These are phyloP conservation scores for Alternaria burnsii DNA, from an alignment of 2,329 filamentous ascomycete genomes.

Conservation along the genomic window DNA sequence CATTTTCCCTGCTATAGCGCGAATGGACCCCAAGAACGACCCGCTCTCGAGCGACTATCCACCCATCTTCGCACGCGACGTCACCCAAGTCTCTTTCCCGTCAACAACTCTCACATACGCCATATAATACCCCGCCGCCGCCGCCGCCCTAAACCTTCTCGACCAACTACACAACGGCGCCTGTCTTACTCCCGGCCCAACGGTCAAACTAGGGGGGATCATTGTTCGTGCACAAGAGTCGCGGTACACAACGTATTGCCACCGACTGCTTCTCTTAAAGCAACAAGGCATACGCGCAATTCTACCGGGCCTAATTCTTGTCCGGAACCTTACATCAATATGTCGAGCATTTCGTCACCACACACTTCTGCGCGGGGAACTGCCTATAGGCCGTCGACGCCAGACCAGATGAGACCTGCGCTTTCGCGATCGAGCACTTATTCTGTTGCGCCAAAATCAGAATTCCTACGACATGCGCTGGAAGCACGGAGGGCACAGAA, in stretches of 20 bases:
- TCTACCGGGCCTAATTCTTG: background rate
- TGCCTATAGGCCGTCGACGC: constrained; percentile 28
- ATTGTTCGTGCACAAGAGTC: constrained; percentile 13
- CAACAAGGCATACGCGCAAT: constrained; percentile 17
- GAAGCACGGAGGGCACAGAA: constrained; percentile 41
- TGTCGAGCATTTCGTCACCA: constrained; percentile 35
- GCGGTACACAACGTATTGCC: constrained; percentile 14
- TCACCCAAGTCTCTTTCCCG: constrained; percentile 9
- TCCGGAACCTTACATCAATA: constrained; percentile 17
- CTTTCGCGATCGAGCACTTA: constrained; percentile 24
- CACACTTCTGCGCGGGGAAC: constrained; percentile 25
- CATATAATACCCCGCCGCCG: background rate
- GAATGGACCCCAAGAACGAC: constrained; percentile 48
- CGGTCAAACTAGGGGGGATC: background rate
- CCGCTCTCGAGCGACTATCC: constrained; percentile 49
- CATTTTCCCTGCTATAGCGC: constrained; percentile 16
- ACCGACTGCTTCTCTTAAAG: background rate
- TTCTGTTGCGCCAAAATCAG: constrained; percentile 43
- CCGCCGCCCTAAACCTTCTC: background rate
- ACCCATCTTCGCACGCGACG: constrained; percentile 38
- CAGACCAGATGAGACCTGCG: constrained; percentile 21
- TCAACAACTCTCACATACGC: constrained; percentile 5
- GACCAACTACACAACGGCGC: background rate
- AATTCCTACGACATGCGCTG: constrained; percentile 45
- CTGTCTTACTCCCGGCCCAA: background rate